These are phyloP conservation scores for Forsythia viridissima DNA, from an alignment of 257 asterid species.

Conservation along the genomic window DNA sequence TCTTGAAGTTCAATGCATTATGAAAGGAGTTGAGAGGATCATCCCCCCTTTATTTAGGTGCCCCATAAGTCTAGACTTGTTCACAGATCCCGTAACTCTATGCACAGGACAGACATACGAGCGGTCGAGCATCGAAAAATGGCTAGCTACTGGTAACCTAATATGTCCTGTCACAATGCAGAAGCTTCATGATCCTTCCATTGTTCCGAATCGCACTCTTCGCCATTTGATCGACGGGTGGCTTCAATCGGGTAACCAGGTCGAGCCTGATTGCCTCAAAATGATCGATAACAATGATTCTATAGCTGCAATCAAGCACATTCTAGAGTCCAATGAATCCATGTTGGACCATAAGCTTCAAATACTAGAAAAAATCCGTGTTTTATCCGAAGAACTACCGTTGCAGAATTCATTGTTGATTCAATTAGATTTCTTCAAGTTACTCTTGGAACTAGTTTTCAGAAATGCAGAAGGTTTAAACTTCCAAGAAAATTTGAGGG, in stretches of 20 bases:
- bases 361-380: slow-evolving; percentile 31
- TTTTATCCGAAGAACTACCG: slow-evolving; percentile 36
- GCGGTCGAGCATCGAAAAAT: slow-evolving; percentile 49
- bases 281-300: neutral
- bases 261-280: slow-evolving; percentile 1
- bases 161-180: slow-evolving; percentile 71
- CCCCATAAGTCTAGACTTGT: slow-evolving; percentile 61
- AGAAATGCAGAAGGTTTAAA: neutral
- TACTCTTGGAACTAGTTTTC: slow-evolving; percentile 29
- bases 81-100: slow-evolving; percentile 61
- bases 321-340: slow-evolving; percentile 35
- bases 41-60: slow-evolving; percentile 37
- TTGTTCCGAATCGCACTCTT: slow-evolving; percentile 61
- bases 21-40: neutral
- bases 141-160: slow-evolving; percentile 49
- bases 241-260: slow-evolving; percentile 30
- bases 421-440: slow-evolving; percentile 31
- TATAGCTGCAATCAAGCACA: slow-evolving; percentile 24
- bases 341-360: slow-evolving; percentile 33
- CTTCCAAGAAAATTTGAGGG: slow-evolving; percentile 10
- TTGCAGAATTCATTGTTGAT: slow-evolving; percentile 30
- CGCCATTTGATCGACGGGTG: slow-evolving; percentile 49
- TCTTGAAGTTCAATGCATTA: slow-evolving; percentile 6
- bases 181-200: slow-evolving; percentile 44
- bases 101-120: slow-evolving; percentile 66